Base-by-base conservation (phyloP, 192 early-diverging fungal species). In the Jimgerdemannia lactiflua region DNA sequence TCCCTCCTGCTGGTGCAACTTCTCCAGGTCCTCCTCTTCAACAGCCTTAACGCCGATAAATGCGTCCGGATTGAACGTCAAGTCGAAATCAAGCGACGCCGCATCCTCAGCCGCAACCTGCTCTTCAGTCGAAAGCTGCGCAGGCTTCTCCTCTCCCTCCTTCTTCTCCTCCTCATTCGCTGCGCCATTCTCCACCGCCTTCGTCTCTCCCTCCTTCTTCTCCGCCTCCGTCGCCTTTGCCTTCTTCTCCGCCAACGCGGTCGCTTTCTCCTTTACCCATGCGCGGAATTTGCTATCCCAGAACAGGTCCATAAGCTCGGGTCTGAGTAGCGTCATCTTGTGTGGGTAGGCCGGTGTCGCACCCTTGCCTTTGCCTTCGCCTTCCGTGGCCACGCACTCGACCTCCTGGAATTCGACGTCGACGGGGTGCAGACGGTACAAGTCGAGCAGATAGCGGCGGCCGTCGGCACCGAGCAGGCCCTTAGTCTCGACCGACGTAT, bases 391-490 rank as follows among this genome's bases (percentile, higher is more conserved):
- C n/a, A 72, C 65, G 66, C 89, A 86, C 74, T 90, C 91, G 43
- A 80, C 80, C 70, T 97, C 95, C 70, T 92, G 83, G 80, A 99
- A 99, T 74, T 90, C 90, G 69, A 95, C 87, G 82, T 99, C 98
- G 64, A 95, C 89, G 20, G 98, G 97, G 17, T 92, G 93, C 65
- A 97, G 79, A 54, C 98, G 92, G 85, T 94, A 96, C 69, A 98
- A 85, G 83, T 99, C 98, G 77, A 99, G 80, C 41, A 99, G 75
- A 81, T 99, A 99, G 44, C 92, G 87, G 83, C 96, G 92, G 9
- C 92, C 92, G 78, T 99, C 98, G n/a, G 90, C 90, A 64, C 97
- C 96, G 20, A 93, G 77, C 65, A 99, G 88, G 11, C 97, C 96
- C 86, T 98, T 99, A 69, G 92, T 91, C 67, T 99, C 98, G 9